Percentiles rank a stretch among this genome's conserved stretches.
Conservation (phyloP, 1,284 basidiomycete genomes). For the Acaromyces ingoldii region DNA sequence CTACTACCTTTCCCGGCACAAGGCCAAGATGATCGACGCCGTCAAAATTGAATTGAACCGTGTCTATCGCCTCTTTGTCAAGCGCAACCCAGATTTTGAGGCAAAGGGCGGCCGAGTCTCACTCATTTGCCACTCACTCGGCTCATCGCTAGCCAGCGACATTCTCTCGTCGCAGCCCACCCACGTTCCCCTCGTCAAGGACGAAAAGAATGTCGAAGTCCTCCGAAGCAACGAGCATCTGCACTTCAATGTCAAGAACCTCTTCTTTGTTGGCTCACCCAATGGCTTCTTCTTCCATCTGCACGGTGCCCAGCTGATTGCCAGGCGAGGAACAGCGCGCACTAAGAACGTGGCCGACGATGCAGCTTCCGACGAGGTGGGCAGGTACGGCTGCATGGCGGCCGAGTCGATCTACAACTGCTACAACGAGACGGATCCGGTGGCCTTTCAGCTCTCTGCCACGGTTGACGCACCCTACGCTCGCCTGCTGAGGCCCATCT, state of each 20-base stretch:
- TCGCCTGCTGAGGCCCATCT: slow-evolving; percentile 48
- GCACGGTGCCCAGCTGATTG: slow-evolving; percentile 48
- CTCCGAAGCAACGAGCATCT: slow-evolving; percentile 11
- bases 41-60: slow-evolving; percentile 48
- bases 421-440: slow-evolving; percentile 53
- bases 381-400: slow-evolving; percentile 39
- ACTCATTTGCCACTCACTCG: slow-evolving; percentile 34
- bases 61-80: slow-evolving; percentile 46
- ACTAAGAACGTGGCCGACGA: slow-evolving; percentile 20
- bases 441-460: slow-evolving; percentile 52
- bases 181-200: slow-evolving; percentile 17
- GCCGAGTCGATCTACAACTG: slow-evolving; percentile 37
- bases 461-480: slow-evolving; percentile 51
- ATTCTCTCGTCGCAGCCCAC: slow-evolving; percentile 45
- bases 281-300: slow-evolving; percentile 43
- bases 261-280: slow-evolving; percentile 50
- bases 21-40: slow-evolving; percentile 38
- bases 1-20: slow-evolving; percentile 44
- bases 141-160: slow-evolving; percentile 9
- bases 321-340: slow-evolving; percentile 32
- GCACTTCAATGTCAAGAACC: slow-evolving; percentile 37
- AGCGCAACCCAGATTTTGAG: slow-evolving; percentile 45
- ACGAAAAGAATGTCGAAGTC: slow-evolving; percentile 13
- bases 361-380: slow-evolving; percentile 29
- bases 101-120: slow-evolving; percentile 35